phyloP scores from a whole-genome alignment of 192 early-diverging fungal species.

The Coemansia sp. region DNA sequence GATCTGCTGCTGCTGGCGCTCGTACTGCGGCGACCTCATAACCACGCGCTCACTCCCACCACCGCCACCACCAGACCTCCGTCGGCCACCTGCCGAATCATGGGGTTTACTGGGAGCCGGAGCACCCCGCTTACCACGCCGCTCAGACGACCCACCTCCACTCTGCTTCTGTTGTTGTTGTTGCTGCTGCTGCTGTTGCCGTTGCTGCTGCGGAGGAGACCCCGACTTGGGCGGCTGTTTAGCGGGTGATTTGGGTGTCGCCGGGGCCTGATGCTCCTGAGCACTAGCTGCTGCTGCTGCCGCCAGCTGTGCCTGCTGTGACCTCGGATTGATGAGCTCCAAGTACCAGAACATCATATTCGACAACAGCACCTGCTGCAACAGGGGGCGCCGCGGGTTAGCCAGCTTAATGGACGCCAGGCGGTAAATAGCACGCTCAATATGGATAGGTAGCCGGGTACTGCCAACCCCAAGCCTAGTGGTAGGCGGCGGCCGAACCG shows the following conservation, averaged over 20 bases:
- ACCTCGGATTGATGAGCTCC: conserved; percentile 62
- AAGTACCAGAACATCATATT: conserved; percentile 86
- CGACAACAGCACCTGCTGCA: conserved; percentile 73
- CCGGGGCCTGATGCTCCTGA: conserved; percentile 6
- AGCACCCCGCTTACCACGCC: conserved; percentile 18
- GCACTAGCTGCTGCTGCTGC: conserved; percentile 3
- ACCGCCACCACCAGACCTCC: conserved; percentile 35
- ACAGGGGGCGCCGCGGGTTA: conserved; percentile 68
- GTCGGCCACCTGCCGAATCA: conserved; percentile 21
- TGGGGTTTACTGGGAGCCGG: conserved; percentile 5
- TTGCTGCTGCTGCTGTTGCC: conserved; percentile 8
- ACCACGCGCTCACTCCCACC: conserved; percentile 37
- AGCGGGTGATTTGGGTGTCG: not conserved
- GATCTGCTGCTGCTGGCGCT: conserved; percentile 56
- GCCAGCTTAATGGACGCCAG: conserved; percentile 72
- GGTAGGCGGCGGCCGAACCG: conserved; percentile 49
- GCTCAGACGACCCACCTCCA: not conserved
- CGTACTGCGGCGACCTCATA: conserved; percentile 53
- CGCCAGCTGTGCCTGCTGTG: conserved; percentile 34
- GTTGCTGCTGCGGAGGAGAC: conserved; percentile 8
- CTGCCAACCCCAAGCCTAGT: conserved; percentile 10
- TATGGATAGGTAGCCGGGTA: conserved; percentile 68
- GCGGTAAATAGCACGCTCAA: conserved; percentile 75
- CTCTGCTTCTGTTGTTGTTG: too few relatives aligned
- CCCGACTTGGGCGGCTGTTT: not conserved